Evolutionary conservation across 768 basidiomycete species (phyloP).

Genomic region (Boletellus ananas): DNA sequence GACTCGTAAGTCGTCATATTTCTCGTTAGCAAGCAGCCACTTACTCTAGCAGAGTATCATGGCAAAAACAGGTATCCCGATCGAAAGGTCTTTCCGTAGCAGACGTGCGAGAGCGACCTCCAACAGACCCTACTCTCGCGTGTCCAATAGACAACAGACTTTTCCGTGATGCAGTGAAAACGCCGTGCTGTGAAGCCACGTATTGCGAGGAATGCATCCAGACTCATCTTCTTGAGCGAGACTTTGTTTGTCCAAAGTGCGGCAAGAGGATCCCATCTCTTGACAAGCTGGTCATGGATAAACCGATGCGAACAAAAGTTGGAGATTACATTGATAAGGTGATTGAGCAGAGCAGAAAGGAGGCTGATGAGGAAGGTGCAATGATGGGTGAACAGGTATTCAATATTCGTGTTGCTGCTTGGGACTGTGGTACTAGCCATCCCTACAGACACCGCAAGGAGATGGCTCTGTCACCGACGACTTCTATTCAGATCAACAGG

Average conservation of each 20-base stretch:
- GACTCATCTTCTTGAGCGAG: slow-evolving; percentile 88
- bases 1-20: slow-evolving; percentile 67
- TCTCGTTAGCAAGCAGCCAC: background rate
- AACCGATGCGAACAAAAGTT: slow-evolving; percentile 72
- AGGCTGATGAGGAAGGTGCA: slow-evolving; percentile 46
- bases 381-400: slow-evolving; percentile 36
- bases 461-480: slow-evolving; percentile 49
- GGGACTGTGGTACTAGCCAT: slow-evolving; percentile 1
- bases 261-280: slow-evolving; percentile 82
- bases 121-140: slow-evolving; percentile 71
- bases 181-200: slow-evolving; percentile 85
- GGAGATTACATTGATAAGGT: slow-evolving; percentile 77
- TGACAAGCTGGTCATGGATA: slow-evolving; percentile 82
- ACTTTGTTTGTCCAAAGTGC: slow-evolving; percentile 92
- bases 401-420: background rate
- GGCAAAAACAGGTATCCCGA: slow-evolving; percentile 87
- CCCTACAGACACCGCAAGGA: slow-evolving; percentile 20
- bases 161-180: slow-evolving; percentile 91
- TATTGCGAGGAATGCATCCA: slow-evolving; percentile 99
- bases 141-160: slow-evolving; percentile 94
- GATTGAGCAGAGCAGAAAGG: slow-evolving; percentile 74
- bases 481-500: slow-evolving; percentile 69
- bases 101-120: slow-evolving; percentile 84
- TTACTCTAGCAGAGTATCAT: slow-evolving; percentile 63
- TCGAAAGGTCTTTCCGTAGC: slow-evolving; percentile 78